Base-by-base conservation (phyloP, 768 basidiomycete species). In the Phanerochaete carnosa region DNA sequence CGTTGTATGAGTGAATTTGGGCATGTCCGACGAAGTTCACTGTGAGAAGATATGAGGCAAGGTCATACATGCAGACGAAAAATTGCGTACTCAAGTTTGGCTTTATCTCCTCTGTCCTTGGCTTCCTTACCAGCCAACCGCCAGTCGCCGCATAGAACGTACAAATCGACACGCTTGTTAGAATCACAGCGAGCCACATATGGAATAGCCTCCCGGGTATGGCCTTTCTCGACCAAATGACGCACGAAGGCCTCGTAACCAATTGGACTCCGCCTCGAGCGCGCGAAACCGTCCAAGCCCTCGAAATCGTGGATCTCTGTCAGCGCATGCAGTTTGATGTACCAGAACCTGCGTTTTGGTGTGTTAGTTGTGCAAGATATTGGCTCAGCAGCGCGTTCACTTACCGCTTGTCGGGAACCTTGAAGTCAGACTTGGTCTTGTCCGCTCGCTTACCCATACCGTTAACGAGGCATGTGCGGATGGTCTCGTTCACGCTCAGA, bases 391-490 rank as follows among this genome's bases (percentile, higher is more conserved):
- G 46, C 59, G 30, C 7, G 13, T 16, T 59, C 23, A 68, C 82
- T 29, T 55, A 94, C 95, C 96, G 80, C 77, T 95, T 98, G 70
- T 98, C 97, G 0, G 94, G 85, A 1, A 99, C 92, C 70, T 91
- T 95, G 79, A 94, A 98, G 64, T 98, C 96, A 1, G 80, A 78
- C 70, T 90, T 88, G 61, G 96, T 73, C 69, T 89, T 93, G 68
- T 99, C 97, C 0, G 95, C 97, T 60, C 86, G 83, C 75, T 95
- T 98, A 22, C 83, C 75, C 78, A 95, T 80, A 12, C 88, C 89
- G 58, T 90, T 92, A 33, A 89, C 69, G 22, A 98, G 71, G 63
- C 94, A 92, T 29, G 77, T 76, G 25, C 85, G 81, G 61, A 98
- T 88, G 1, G 97, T 97, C 62, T 92, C 91, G 67, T 91, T 95